phyloP scores from a whole-genome alignment of 2,329 filamentous ascomycete genomes.

The Dothidotthia symphoricarpi region DNA sequence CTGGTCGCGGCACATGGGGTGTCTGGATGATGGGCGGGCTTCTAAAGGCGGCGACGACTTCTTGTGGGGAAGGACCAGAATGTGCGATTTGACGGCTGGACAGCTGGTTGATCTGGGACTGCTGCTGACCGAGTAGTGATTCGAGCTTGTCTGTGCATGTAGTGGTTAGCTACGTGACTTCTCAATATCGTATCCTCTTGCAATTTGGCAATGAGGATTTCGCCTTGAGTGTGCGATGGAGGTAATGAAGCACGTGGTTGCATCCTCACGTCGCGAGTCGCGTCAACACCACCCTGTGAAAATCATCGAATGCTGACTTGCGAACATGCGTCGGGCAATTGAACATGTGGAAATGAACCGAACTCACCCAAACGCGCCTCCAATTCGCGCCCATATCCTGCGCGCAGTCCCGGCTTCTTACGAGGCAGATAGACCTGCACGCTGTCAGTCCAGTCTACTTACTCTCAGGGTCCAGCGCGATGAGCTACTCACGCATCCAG shows the following conservation, averaged over 20 bases:
- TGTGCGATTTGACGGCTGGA: constrained; percentile 27
- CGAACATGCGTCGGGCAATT: no score
- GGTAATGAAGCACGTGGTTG: no score
- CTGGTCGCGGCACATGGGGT: constrained; percentile 45
- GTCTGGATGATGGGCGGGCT: constrained; percentile 40
- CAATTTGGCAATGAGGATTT: constrained; percentile 11
- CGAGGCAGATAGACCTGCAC: constrained; percentile 61
- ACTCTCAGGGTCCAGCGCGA: constrained; percentile 1
- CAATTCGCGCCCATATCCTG: constrained; percentile 63
- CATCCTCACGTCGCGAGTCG: no score
- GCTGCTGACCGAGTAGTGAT: constrained; percentile 45
- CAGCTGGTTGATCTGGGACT: constrained; percentile 48
- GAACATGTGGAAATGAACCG: no score
- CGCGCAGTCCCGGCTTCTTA: constrained; percentile 64
- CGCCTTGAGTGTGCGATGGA: no score
- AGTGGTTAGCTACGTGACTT: neutral
- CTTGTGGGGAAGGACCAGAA: constrained; percentile 31
- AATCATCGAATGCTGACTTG: no score
- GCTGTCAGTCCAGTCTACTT: constrained; percentile 5
- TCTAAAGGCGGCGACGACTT: constrained; percentile 31
- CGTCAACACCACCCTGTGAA: no score
- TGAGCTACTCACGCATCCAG: constrained; percentile 51
- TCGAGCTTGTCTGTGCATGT: constrained; percentile 45
- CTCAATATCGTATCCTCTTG: neutral
- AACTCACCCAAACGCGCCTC: constrained; percentile 59